Evolutionary conservation across 2,329 filamentous ascomycete species (phyloP).

Genomic region (Fusarium hainanense): DNA sequence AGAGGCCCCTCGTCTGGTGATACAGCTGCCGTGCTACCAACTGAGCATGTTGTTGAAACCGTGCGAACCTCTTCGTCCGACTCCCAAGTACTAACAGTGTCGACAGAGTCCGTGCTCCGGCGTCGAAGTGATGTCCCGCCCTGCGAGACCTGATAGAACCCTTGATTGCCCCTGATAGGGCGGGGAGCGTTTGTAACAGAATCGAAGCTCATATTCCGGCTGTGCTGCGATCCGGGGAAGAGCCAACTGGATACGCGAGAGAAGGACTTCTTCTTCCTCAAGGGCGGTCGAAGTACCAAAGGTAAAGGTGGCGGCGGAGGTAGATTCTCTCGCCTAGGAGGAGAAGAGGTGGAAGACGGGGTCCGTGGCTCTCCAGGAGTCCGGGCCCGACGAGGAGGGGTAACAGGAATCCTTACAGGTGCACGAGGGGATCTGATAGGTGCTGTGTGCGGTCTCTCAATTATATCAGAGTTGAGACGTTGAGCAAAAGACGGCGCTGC

Average conservation of each 20-base stretch:
- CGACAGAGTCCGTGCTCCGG: conserved; percentile 58
- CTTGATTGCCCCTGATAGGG: conserved; percentile 62
- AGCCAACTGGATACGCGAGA: conserved; percentile 71
- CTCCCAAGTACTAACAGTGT: conserved; percentile 63
- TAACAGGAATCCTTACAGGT: conserved; percentile 49
- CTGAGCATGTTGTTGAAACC: conserved; percentile 61
- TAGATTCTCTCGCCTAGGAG: conserved; percentile 48
- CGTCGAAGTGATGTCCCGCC: conserved; percentile 46
- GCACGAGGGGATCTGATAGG: conserved; percentile 50
- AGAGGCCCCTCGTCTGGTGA: conserved; percentile 53
- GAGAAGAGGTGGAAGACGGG: conserved; percentile 40
- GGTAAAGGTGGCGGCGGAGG: conserved; percentile 67
- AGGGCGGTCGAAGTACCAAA: conserved; percentile 67
- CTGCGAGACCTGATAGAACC: conserved; percentile 67
- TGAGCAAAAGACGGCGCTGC: conserved; percentile 68
- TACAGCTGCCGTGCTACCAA: conserved; percentile 57
- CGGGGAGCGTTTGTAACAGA: conserved; percentile 66
- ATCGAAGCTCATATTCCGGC: conserved; percentile 57
- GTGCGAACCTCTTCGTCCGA: conserved; percentile 59
- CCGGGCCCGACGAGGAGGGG: conserved; percentile 44
- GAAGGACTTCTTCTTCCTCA: conserved; percentile 75
- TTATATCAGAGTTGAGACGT: conserved; percentile 61
- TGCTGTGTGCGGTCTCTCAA: conserved; percentile 51
- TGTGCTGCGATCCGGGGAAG: conserved; percentile 56
- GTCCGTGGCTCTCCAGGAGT: conserved; percentile 48